Base-by-base conservation (phyloP, 306 rosid species). In the Carpinus fangiana region DNA sequence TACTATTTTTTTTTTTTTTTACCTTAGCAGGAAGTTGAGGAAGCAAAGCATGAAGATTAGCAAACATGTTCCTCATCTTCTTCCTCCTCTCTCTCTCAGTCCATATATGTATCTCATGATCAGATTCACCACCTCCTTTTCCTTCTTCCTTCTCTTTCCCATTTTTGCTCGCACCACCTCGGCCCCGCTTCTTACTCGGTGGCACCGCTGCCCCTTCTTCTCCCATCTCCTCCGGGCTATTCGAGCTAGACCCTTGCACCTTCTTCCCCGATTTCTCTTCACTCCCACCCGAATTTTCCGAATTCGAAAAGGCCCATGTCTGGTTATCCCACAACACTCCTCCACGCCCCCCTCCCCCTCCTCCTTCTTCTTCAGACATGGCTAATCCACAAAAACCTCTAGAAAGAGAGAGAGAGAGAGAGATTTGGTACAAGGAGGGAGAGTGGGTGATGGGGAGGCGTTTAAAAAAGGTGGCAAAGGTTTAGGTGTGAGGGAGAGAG, bases 11-110 rank as follows among this genome's bases (percentile, higher is more conserved):
- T 23, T 31, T 31, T 31, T 31, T 1, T 51, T 52, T 66, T 85
- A 95, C 98, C 97, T 92, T 95, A 14, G 92, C 14, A 74, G 98
- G 89, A 74, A 90, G 88, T 0, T 87, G 84, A 17, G 98, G 98
- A 86, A 95, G 93, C 88, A 95, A 82, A 70, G 86, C 82, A 75
- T 92, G 98, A 77, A 95, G 98, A 79, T 8, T 82, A 21, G 85
- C 10, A 28, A 90, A 95, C 97, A 95, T 86, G 80, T 78, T 85
- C 76, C 84, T 87, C 96, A 95, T 91, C 90, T 88, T 95, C 87
- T 89, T 95, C 84, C 98, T 87, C 80, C 98, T 89, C 73, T 95
- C 91, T 78, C 97, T 91, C 82, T 94, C 97, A 0, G 92, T 86
- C 91, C 88, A 87, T 31, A 92, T 88, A 43, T 92, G 95, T 26